These are phyloP conservation scores for Echium plantagineum DNA, from an alignment of 257 asterid species.

Conservation along the genomic window DNA sequence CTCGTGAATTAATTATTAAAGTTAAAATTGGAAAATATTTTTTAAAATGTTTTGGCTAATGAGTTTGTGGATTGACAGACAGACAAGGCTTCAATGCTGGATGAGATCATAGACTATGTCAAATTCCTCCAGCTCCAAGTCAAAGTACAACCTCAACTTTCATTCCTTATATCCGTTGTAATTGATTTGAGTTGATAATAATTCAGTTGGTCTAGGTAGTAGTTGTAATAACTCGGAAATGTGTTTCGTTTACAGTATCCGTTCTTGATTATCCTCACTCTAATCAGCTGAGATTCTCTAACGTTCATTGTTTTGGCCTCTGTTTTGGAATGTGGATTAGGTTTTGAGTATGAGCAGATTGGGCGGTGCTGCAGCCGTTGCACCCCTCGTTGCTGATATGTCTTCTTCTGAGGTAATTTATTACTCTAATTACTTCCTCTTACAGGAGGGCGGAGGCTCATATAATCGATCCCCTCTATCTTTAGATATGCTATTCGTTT, in stretches of 20 bases:
- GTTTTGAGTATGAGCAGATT: conserved; percentile 91
- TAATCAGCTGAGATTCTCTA: background rate
- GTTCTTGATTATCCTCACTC: background rate
- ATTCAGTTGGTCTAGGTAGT: too few species aligned
- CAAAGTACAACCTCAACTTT: conserved; percentile 48
- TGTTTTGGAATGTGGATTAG: conserved; percentile 18
- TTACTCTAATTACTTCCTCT: background rate
- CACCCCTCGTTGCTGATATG: conserved; percentile 57
- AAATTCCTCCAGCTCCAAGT: conserved; percentile 97
- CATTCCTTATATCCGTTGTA: background rate
- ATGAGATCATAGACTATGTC: conserved; percentile 94
- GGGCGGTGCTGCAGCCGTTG: conserved; percentile 83
- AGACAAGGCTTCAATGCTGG: conserved; percentile 93
- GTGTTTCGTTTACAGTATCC: too few species aligned
- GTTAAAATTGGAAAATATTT: background rate
- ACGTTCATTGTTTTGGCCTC: too few species aligned
- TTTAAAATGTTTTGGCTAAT: background rate
- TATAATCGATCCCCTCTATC: too few species aligned
- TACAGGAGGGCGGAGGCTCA: too few species aligned
- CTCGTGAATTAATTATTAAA: background rate
- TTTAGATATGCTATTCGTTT: background rate
- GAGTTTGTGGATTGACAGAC: conserved; percentile 62
- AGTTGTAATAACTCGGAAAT: too few species aligned
- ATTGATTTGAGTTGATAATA: too few species aligned
- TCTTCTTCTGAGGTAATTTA: conserved; percentile 82